Base-by-base conservation (phyloP, 2,329 filamentous ascomycete species). In the Fusarium sarcochroum region DNA sequence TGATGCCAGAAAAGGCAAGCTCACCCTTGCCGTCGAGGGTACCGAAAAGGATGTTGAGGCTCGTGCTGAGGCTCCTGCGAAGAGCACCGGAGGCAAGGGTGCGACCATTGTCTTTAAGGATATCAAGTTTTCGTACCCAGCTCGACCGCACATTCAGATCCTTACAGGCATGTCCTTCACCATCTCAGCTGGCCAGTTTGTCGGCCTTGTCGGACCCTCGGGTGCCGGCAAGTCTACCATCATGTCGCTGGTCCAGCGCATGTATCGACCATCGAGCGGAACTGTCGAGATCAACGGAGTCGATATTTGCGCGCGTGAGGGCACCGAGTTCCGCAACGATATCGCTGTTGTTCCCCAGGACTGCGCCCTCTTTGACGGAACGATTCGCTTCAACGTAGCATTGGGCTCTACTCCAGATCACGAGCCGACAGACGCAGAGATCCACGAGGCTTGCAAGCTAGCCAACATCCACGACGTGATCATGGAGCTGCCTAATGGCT, bases 391-490 rank as follows among this genome's bases (percentile, higher is more conserved):
- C 77, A 89, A 89, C 74, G 80, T 89, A 27, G 78, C 80, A 2
- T 80, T 89, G 3, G 87, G 87, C 11, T 83, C 84, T 1, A 80
- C 83, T 2, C 89, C 88, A 2, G 85, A 82, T 14, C 80, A 85
- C 40, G 83, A 85, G 34, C 86, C 86, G 2, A 86, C 83, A 1
- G 80, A 88, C 44, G 85, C 81, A 10, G 90, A 92, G 46, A 89
- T 93, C 45, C 84, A 90, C 66, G 86, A 87, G 53, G 90, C 90
- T 0, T 92, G 90, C 73, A 84, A 85, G 58, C 79, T 91, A 17
- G 90, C 90, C 35, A 91, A 91, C 73, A 91, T 93, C 65, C 90
- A 93, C 77, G 88, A 92, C 25, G 88, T 86, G 23, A 90, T 93
- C 69, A 79, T 82, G 58, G 79, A 83, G 1, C 79, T 93, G 17